Evolutionary conservation across 1,139 yeast species (phyloP), one percentile per base, ranked within the genome.

Genomic region (Yamadazyma spencermartinsiae): DNA sequence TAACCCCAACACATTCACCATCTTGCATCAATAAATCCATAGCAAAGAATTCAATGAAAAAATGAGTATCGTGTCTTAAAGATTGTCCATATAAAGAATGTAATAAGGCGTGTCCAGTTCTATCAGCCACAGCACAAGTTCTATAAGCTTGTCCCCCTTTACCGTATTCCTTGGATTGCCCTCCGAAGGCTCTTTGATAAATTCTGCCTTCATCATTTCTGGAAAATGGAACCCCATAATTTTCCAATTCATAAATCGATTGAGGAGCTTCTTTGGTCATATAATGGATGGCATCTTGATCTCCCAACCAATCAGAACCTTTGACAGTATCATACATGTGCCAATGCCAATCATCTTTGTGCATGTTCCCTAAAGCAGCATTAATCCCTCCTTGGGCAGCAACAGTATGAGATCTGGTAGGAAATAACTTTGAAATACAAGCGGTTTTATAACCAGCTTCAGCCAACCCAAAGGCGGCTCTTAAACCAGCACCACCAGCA

Each of bases 341-440:
- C 98, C 98, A 92, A 66, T 87, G 94, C 98, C 98, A 92, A 73
- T 90, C 92, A 67, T 92, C 98, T 53, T 79, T 76, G 73, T 94
- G 98, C 96, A 92, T 90, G 76, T 92, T 92, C 52, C 95, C 92
- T 49, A 92, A 76, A 31, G 98, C 98, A 54, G 98, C 98, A 60
- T 92, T 92, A 69, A 92, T 92, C 72, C 98, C 98, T 69, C 98
- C 98, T 71, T 92, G 98, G 41, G 98, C 98, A 42, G 98, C 98
- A 41, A 92, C 98, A 21, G 98, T 92, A 66, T 92, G 98, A 21
- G 97, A 89, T 72, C 98, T 85, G 36, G 98, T 92, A 40, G 98
- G 98, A 78, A 92, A 92, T 56, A 92, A 80, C 72, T 92, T 92
- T 53, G 98, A 84, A 56, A 92, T 81, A 80, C 98, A 92, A 28